Percentiles rank a stretch among this genome's conserved stretches.
Conservation (phyloP, 2,329 filamentous ascomycete species). For the Botrytis fabae region DNA sequence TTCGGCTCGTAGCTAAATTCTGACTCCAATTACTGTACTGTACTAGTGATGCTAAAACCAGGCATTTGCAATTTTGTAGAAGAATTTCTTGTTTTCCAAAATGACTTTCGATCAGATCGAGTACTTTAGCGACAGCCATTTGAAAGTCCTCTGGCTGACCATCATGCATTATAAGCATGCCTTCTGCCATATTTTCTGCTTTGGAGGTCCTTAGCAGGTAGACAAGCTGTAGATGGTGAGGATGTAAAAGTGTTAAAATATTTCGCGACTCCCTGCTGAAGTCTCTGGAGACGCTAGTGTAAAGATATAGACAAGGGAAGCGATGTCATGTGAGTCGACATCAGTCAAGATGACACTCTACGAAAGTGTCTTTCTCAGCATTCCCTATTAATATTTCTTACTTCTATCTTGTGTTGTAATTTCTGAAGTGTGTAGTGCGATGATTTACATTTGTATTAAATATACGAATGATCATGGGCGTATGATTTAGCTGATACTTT, state of each 20-base stretch:
- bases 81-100: no score
- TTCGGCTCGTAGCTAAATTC: no score
- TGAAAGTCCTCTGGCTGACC: no score
- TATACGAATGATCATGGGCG: rapidly evolving
- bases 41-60: neutral
- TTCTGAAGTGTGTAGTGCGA: neutral
- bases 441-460: rapidly evolving
- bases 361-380: neutral
- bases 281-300: rapidly evolving
- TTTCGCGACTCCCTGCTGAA: neutral
- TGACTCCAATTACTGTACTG: neutral
- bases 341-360: neutral
- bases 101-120: neutral
- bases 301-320: neutral
- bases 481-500: neutral
- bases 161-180: no score
- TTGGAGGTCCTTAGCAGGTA: neutral
- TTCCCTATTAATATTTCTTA: neutral
- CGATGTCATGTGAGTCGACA: neutral
- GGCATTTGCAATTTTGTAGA: neutral
- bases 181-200: neutral
- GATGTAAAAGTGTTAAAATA: neutral
- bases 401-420: neutral
- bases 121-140: neutral
- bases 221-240: neutral